Percentiles rank a stretch among this genome's conserved stretches.
phyloP scores from a whole-genome alignment of 2,329 filamentous ascomycete genomes.

The Colletotrichum simmondsii region DNA sequence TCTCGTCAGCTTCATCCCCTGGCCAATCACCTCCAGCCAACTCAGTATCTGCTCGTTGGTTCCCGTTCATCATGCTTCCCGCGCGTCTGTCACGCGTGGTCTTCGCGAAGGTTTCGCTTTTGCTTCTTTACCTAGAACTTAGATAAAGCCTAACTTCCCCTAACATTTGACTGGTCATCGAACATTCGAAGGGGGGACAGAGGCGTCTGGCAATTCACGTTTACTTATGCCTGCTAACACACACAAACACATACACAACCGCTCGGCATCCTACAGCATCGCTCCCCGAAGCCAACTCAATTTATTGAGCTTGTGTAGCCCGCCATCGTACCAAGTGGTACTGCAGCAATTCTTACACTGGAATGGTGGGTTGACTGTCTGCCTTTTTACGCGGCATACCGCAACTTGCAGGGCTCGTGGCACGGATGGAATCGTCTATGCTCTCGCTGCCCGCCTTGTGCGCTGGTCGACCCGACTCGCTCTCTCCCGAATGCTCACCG shows the following conservation, averaged over 20 bases:
- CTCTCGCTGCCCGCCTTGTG: constrained; percentile 7
- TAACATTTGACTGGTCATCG: not conserved
- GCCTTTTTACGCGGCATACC: not conserved
- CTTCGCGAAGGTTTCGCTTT: not conserved
- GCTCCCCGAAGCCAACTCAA: not conserved
- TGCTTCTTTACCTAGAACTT: not conserved
- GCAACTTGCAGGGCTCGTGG: constrained; percentile 7
- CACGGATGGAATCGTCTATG: constrained; percentile 32
- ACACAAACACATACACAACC: not conserved
- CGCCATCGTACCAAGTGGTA: not conserved
- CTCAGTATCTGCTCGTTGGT: not conserved
- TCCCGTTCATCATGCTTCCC: not conserved
- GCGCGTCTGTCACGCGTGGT: constrained; percentile 23
- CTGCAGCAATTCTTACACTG: not conserved
- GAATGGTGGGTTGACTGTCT: not conserved
- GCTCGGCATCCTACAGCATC: constrained; percentile 9
- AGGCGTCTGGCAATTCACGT: not conserved
- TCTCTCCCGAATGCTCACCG: not conserved
- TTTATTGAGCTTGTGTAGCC: not conserved
- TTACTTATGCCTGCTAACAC: not conserved
- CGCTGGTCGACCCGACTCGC: not conserved
- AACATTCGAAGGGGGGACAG: not conserved
- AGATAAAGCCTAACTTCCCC: not conserved
- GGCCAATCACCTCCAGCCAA: constrained; percentile 11
- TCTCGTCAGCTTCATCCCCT: not conserved